Conservation (phyloP, 2,329 filamentous ascomycete genomes). For the Tolypocladium pustulatum region DNA sequence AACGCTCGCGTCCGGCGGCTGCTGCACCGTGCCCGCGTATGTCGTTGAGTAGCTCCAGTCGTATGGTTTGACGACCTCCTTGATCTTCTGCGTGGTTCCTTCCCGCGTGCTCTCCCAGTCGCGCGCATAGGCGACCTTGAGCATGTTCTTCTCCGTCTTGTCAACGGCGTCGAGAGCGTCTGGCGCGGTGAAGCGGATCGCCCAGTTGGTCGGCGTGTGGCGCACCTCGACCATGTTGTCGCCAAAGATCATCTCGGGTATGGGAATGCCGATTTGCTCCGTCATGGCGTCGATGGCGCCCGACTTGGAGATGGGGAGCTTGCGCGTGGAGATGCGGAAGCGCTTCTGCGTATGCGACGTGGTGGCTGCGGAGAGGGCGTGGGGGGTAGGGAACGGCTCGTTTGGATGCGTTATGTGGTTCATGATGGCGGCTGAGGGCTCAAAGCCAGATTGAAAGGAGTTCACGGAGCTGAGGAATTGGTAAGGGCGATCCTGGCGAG, state of each 20-base stretch:
- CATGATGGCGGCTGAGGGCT: constrained; percentile 14
- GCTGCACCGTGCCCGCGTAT: constrained; percentile 62
- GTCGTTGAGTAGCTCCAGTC: constrained; percentile 96
- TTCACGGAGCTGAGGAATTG: not conserved
- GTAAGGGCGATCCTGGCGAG: not conserved
- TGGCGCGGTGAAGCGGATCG: constrained; percentile 69
- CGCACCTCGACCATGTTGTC: constrained; percentile 76
- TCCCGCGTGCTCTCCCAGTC: constrained; percentile 66
- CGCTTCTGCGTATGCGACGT: constrained; percentile 46
- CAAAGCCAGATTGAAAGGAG: no score
- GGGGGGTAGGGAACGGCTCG: constrained; percentile 45
- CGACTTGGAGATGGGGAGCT: constrained; percentile 89
- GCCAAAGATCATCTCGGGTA: constrained; percentile 98
- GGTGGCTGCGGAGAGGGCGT: constrained; percentile 42
- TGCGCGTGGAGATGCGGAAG: constrained; percentile 72
- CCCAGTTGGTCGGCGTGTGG: constrained; percentile 68
- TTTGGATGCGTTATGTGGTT: constrained; percentile 29
- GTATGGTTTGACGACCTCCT: constrained; percentile 89
- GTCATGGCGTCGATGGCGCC: constrained; percentile 82
- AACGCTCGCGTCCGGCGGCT: constrained; percentile 4
- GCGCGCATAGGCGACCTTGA: constrained; percentile 85
- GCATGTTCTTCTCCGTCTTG: constrained; percentile 84
- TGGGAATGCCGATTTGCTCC: constrained; percentile 66
- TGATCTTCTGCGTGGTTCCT: constrained; percentile 75
- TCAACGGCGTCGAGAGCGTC: constrained; percentile 86